Evolutionary conservation across 1,284 basidiomycete species (phyloP).

Genomic region (Agroathelia rolfsii): DNA sequence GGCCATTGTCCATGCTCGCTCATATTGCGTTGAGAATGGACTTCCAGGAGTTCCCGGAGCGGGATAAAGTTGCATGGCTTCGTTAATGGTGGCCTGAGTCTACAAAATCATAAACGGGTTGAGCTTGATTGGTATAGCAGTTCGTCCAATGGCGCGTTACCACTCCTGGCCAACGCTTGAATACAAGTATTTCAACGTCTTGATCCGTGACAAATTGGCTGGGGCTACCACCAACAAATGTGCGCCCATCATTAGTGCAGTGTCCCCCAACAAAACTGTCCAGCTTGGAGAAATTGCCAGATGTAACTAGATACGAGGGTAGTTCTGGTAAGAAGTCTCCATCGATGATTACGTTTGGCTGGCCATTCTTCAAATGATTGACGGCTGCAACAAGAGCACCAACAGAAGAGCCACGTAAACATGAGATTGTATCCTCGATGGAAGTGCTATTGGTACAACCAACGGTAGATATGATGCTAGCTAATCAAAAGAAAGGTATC

Average conservation of each 20-base stretch:
- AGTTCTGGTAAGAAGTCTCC: constrained; percentile 30
- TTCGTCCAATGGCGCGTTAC: constrained; percentile 17
- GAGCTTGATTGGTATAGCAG: neutral
- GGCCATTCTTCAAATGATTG: constrained; percentile 24
- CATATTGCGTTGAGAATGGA: constrained; percentile 30
- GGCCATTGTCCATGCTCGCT: constrained; percentile 30
- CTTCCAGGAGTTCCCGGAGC: constrained; percentile 23
- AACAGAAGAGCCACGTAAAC: constrained; percentile 22
- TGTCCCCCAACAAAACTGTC: constrained; percentile 33
- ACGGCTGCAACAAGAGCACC: constrained; percentile 28
- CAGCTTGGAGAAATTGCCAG: constrained; percentile 27
- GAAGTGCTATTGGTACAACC: constrained; percentile 24
- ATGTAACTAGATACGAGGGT: constrained; percentile 29
- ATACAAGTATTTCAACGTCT: constrained; percentile 27
- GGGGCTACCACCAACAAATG: constrained; percentile 30
- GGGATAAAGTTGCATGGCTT: constrained; percentile 30
- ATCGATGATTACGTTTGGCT: constrained; percentile 28
- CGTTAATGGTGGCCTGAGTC: constrained; percentile 27
- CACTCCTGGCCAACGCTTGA: constrained; percentile 28
- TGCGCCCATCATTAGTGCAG: constrained; percentile 32
- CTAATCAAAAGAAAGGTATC: too few relatives aligned
- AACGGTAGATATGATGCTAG: constrained; percentile 20
- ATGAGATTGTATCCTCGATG: constrained; percentile 22
- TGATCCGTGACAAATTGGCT: constrained; percentile 29
- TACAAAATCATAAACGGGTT: constrained; percentile 15